Conservation (phyloP, 768 basidiomycete species). For the Podaxis sp. region DNA sequence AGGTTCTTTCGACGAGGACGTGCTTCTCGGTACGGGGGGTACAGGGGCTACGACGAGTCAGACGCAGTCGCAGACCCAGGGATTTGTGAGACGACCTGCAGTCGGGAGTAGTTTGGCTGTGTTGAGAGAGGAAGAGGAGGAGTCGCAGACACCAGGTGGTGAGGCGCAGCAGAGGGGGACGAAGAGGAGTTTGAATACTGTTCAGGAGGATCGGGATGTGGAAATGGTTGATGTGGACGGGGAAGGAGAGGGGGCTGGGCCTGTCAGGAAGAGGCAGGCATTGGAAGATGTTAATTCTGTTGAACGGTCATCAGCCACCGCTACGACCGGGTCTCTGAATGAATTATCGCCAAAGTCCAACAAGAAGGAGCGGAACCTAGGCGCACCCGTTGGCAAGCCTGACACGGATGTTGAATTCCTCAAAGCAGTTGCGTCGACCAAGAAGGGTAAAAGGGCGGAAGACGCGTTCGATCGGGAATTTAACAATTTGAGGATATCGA, state of each 20-base stretch:
- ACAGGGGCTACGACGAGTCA: constrained; percentile 23
- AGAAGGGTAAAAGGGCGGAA: constrained; percentile 64
- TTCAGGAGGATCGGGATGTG: constrained; percentile 36
- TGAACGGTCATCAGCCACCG: constrained; percentile 14
- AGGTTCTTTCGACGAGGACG: constrained; percentile 27
- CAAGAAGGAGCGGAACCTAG: constrained; percentile 21
- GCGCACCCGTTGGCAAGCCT: constrained; percentile 45
- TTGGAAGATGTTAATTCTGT: constrained; percentile 38
- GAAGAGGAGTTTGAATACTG: constrained; percentile 40
- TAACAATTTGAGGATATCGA: constrained; percentile 71
- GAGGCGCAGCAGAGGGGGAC: constrained; percentile 22
- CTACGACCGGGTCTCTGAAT: not conserved
- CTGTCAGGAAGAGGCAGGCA: constrained; percentile 43
- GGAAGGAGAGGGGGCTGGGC: constrained; percentile 16
- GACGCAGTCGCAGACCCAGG: constrained; percentile 37
- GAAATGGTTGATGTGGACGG: constrained; percentile 34
- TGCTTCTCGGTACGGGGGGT: constrained; percentile 5
- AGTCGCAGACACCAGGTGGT: constrained; percentile 24
- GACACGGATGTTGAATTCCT: constrained; percentile 72
- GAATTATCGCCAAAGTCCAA: constrained; percentile 13
- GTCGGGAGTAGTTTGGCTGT: constrained; percentile 25
- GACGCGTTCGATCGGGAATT: constrained; percentile 80
- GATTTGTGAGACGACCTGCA: constrained; percentile 15
- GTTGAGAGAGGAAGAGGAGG: constrained; percentile 62
- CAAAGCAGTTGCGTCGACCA: constrained; percentile 72